Base-by-base conservation (phyloP, 2,329 filamentous ascomycete species). In the Diaporthe sp. region DNA sequence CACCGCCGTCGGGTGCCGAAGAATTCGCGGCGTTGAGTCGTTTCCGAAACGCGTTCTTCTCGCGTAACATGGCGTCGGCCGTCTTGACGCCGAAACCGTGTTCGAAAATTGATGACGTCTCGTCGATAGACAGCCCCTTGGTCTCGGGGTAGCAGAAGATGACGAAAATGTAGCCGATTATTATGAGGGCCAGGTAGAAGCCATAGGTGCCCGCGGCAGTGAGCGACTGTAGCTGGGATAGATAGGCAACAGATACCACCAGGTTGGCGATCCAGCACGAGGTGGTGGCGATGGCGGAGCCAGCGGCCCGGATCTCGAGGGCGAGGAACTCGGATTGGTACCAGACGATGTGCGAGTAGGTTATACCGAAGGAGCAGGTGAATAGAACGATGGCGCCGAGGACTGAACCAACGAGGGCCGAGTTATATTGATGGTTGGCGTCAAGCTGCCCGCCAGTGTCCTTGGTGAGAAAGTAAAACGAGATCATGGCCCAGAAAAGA, bases 111-210 rank as follows among this genome's bases (percentile, higher is more conserved):
- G 86, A 84, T 25, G 86, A 80, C 51, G 88, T 84, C 44, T 86
- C 85, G 78, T 90, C 88, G 8, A 89, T 80, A 25, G 87, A 85
- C 83, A 89, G 85, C 8, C 87, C 87, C 73, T 87, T 86, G 7
- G 87, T 86, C 76, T 89, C 86, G 6, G 87, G 87, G 76, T 87
- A 89, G 75, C 81, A 87, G 80, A 87, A 85, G 57, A 85, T 82
- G 22, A 88, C 82, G 65, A 85, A 84, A 4, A 88, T 63, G 80
- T 85, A 88, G 12, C 87, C 86, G 34, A 87, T 76, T 73, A 86
- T 84, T 77, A 86, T 87, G 37, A 88, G 85, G 0, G 81, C 85
- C 0, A 86, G 84, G 75, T 88, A 88, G 79, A 88, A 88, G 2
- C 86, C 86, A 74, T 88, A 88, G 0, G 86, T 84, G 1, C 87